Conservation (phyloP, 2,329 filamentous ascomycete genomes). For the Alternaria incomplexa region DNA sequence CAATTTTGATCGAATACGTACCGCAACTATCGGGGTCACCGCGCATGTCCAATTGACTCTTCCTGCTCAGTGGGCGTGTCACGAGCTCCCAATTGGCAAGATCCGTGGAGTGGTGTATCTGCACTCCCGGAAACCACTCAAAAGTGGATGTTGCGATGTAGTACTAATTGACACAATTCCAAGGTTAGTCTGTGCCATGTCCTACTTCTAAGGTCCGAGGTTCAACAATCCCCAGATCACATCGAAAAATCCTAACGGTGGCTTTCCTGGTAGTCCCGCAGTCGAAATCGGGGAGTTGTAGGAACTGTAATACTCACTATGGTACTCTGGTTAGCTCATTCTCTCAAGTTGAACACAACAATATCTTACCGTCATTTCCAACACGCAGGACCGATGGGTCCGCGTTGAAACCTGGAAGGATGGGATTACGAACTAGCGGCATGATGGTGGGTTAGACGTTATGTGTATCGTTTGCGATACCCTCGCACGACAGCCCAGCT, state of each 20-base stretch:
- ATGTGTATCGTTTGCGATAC: neutral
- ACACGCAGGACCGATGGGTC: constrained; percentile 64
- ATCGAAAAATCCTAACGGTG: neutral
- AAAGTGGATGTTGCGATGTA: constrained; percentile 68
- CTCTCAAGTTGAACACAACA: neutral
- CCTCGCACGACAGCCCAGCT: neutral
- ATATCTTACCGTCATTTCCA: constrained; percentile 44
- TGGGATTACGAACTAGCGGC: constrained; percentile 55
- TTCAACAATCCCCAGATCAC: neutral
- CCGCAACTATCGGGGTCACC: constrained; percentile 60
- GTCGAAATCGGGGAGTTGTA: neutral
- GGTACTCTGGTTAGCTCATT: constrained; percentile 1
- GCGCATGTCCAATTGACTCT: constrained; percentile 59
- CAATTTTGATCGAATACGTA: neutral
- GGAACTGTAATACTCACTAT: constrained; percentile 5
- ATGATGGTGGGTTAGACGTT: constrained; percentile 22
- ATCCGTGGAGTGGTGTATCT: constrained; percentile 62
- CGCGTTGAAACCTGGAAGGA: constrained; percentile 66
- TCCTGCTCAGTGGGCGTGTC: constrained; percentile 59
- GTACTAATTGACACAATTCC: constrained; percentile 42
- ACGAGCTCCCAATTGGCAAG: constrained; percentile 62
- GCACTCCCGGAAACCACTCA: constrained; percentile 64
- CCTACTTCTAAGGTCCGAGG: neutral
- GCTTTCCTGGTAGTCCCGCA: neutral
- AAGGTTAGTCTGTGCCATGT: neutral